Evolutionary conservation across 1,139 yeast species (phyloP).

Genomic region (Suhomyces bolitotheri): DNA sequence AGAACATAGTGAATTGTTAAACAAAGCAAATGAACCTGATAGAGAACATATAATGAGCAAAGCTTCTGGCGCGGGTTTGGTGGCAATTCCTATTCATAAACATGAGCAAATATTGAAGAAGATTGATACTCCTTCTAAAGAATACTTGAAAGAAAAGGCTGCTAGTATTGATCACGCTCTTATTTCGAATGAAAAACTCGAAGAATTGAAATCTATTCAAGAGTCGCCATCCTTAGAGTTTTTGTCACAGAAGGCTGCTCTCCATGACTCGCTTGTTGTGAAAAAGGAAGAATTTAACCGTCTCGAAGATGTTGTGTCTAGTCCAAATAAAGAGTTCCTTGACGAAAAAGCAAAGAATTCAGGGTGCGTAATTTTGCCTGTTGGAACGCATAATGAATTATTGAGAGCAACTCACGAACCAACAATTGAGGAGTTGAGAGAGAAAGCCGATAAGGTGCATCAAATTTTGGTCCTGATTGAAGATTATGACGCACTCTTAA

Average conservation of each 20-base stretch:
- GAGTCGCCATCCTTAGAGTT: conserved; percentile 22
- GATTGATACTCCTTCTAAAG: conserved; percentile 15
- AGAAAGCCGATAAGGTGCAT: conserved; percentile 6
- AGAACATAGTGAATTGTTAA: conserved; percentile 24
- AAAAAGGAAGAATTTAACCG: conserved; percentile 14
- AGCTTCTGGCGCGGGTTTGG: conserved; percentile 29
- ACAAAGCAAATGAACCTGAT: conserved; percentile 33
- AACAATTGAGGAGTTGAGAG: conserved; percentile 13
- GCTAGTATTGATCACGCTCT: conserved; percentile 6
- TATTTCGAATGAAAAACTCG: conserved; percentile 13
- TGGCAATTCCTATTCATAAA: conserved; percentile 19
- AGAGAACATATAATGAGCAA: conserved; percentile 33
- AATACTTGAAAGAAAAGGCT: conserved; percentile 17
- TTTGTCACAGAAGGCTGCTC: conserved; percentile 11
- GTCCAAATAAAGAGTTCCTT: conserved; percentile 29
- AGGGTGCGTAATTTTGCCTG: conserved; percentile 14
- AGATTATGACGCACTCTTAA: conserved; percentile 13
- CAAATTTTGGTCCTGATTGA: conserved; percentile 11
- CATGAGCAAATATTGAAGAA: conserved; percentile 15
- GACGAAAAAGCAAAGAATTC: conserved; percentile 17
- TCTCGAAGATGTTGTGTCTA: conserved; percentile 15
- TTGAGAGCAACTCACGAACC: conserved; percentile 11
- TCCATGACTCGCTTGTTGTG: conserved; percentile 10
- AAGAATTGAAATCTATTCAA: conserved; percentile 11
- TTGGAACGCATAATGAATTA: conserved; percentile 9